phyloP scores from a whole-genome alignment of 176 grass and related monocot species.

The Cocos nucifera region DNA sequence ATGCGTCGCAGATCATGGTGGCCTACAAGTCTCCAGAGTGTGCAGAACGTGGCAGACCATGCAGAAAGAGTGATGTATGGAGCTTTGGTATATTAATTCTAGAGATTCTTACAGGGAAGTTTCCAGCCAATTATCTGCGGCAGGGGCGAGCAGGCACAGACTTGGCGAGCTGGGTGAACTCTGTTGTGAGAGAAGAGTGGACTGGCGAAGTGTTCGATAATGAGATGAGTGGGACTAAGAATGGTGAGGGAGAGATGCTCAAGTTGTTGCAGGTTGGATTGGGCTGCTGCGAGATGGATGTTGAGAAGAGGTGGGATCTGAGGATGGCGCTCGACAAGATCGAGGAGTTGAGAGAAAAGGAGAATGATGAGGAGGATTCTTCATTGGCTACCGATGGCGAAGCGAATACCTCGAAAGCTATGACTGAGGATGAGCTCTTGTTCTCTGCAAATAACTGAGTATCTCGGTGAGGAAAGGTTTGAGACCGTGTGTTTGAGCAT shows the following conservation, averaged over 20 bases:
- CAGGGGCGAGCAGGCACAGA: conserved; percentile 37
- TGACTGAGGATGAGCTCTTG: background rate
- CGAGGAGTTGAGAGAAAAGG: conserved; percentile 51
- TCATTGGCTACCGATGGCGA: conserved; percentile 12
- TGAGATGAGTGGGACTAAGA: conserved; percentile 33
- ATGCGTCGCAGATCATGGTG: conserved; percentile 66
- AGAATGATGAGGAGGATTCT: conserved; percentile 24
- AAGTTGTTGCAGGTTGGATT: conserved; percentile 77
- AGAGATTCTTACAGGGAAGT: conserved; percentile 73
- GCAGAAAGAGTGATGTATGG: conserved; percentile 88
- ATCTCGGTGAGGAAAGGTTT: background rate
- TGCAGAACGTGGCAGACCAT: conserved; percentile 21
- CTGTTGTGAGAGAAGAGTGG: conserved; percentile 69
- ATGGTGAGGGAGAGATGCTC: conserved; percentile 69
- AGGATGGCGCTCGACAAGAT: conserved; percentile 39
- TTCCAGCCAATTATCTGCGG: conserved; percentile 55
- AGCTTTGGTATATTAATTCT: conserved; percentile 78
- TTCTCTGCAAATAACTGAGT: no score
- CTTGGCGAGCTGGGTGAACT: conserved; percentile 74
- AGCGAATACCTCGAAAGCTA: conserved; percentile 2
- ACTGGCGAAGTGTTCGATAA: conserved; percentile 67
- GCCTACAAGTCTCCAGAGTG: conserved; percentile 91
- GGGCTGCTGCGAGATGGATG: conserved; percentile 67
- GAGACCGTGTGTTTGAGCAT: background rate
- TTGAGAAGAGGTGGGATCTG: conserved; percentile 43